Evolutionary conservation across 805 yeast species (phyloP).

Genomic region (Zygoascus tannicola): DNA sequence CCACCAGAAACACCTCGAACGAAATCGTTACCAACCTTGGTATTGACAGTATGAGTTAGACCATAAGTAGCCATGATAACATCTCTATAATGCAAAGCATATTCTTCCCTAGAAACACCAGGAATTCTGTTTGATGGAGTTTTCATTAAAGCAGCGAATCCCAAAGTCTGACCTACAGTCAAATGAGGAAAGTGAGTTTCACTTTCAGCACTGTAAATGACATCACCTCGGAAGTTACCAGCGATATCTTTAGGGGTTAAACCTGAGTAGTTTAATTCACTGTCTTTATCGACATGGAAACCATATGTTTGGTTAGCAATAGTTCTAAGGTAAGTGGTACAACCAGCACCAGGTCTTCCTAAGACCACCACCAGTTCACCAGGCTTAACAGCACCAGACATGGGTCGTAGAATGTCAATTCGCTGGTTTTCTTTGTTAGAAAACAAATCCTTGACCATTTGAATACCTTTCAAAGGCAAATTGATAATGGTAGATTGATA

Average conservation of each 20-base stretch:
- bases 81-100: constrained; percentile 40
- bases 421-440: constrained; percentile 18
- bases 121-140: constrained; percentile 49
- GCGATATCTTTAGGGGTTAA: constrained; percentile 37
- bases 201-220: constrained; percentile 55
- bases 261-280: constrained; percentile 39
- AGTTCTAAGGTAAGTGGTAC: constrained; percentile 51
- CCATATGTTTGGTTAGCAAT: constrained; percentile 47
- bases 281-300: constrained; percentile 37
- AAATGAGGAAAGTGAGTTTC: constrained; percentile 56
- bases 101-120: constrained; percentile 41
- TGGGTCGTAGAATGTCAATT: constrained; percentile 33
- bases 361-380: constrained; percentile 65
- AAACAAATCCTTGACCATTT: constrained; percentile 11
- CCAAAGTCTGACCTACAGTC: constrained; percentile 52
- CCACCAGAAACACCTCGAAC: constrained; percentile 54
- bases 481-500: constrained; percentile 56
- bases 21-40: constrained; percentile 38
- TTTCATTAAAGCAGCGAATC: constrained; percentile 44
- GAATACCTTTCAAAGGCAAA: constrained; percentile 30
- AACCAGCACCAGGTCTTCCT: constrained; percentile 75
- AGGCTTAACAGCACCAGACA: constrained; percentile 49
- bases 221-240: constrained; percentile 49
- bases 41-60: constrained; percentile 33
- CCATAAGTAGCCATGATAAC: constrained; percentile 42